A percentile compares a stretch with the other conserved stretches of the same genome.
These are phyloP conservation scores for Medicago arabica DNA, from an alignment of 306 rosid species.

Conservation along the genomic window DNA sequence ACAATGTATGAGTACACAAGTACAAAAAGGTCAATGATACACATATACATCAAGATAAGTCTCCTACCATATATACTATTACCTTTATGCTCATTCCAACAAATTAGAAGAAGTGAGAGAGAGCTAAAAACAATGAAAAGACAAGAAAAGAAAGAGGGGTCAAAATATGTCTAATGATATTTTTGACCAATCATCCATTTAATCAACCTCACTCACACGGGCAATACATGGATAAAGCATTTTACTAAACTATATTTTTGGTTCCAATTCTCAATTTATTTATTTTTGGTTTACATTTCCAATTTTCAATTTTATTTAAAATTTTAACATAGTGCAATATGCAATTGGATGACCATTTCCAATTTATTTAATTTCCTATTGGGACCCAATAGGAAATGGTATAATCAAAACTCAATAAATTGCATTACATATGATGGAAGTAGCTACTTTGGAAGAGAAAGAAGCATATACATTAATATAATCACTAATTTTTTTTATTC, in stretches of 20 bases:
- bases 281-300: no score
- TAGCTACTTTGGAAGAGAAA: not conserved
- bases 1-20: not conserved
- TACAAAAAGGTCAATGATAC: conserved; percentile 27
- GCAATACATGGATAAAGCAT: conserved; percentile 44
- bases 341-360: conserved; percentile 32
- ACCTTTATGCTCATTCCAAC: conserved; percentile 47
- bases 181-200: conserved; percentile 82
- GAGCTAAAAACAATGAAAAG: conserved; percentile 51
- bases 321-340: conserved; percentile 58
- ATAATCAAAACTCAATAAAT: no score
- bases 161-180: conserved; percentile 69
- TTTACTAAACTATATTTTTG: conserved; percentile 45
- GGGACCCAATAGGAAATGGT: no score
- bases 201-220: conserved; percentile 57
- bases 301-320: conserved; percentile 38
- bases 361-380: no score
- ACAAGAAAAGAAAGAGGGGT: conserved; percentile 81
- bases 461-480: not conserved
- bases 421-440: not conserved
- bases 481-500: not conserved
- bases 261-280: conserved; percentile 39
- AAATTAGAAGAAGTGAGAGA: conserved; percentile 31
- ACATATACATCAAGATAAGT: conserved; percentile 14
- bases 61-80: conserved; percentile 25